Evolutionary conservation across 2,329 filamentous ascomycete genomes (phyloP).

Genomic region (Ceratocystis cacaofunesta): DNA sequence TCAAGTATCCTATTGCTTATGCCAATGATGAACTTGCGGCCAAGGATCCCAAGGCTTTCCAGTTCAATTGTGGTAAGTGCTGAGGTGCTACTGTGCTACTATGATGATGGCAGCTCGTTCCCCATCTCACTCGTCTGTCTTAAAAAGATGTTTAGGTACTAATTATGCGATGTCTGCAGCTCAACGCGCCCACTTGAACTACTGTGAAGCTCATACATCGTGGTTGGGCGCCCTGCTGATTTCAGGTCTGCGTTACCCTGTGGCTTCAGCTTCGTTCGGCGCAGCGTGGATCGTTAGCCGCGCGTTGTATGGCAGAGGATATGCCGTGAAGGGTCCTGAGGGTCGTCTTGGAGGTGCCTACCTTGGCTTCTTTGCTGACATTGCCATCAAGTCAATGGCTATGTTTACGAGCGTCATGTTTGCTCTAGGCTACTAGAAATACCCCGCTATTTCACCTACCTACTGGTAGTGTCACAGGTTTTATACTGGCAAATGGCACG

Average conservation of each 20-base stretch:
- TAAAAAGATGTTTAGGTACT: not conserved
- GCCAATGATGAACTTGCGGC: constrained; percentile 38
- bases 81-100: not conserved
- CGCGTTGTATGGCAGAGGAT: constrained; percentile 41
- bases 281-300: constrained; percentile 38
- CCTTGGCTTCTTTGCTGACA: constrained; percentile 25
- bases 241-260: constrained; percentile 40
- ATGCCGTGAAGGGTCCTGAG: constrained; percentile 32
- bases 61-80: constrained; percentile 47
- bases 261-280: constrained; percentile 34
- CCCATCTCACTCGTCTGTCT: not conserved
- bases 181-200: constrained; percentile 49
- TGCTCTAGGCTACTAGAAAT: constrained; percentile 24
- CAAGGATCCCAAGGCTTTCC: constrained; percentile 37
- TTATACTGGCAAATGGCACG: not conserved
- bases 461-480: not conserved
- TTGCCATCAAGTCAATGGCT: constrained; percentile 30
- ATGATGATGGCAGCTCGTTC: not conserved
- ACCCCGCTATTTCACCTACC: not conserved
- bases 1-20: constrained; percentile 44
- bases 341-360: constrained; percentile 30
- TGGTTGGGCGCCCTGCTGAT: constrained; percentile 40
- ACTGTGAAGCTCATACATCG: constrained; percentile 43
- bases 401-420: constrained; percentile 30
- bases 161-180: constrained; percentile 23